Percentiles rank a stretch among this genome's conserved stretches.
These are phyloP conservation scores for Podila epigama DNA, from an alignment of 192 early-diverging fungal species.

Conservation along the genomic window DNA sequence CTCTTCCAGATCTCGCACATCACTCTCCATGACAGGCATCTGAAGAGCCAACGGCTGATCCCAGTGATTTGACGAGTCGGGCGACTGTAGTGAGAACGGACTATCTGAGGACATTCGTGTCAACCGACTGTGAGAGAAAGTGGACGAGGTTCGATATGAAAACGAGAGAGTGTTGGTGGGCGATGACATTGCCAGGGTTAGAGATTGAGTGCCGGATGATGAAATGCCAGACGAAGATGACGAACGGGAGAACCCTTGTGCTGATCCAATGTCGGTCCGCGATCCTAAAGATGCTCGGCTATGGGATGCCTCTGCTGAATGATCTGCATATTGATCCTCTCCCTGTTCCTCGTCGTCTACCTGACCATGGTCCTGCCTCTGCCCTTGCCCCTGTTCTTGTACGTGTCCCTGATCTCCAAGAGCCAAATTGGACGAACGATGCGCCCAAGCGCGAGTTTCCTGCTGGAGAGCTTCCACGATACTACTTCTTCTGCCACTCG, in stretches of 20 bases:
- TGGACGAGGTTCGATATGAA: constrained; percentile 30
- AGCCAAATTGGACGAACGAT: too few relatives aligned
- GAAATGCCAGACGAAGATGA: neutral
- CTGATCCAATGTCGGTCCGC: neutral
- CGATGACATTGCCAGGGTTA: neutral
- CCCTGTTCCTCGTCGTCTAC: too few relatives aligned
- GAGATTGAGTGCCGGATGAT: neutral
- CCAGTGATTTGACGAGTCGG: constrained; percentile 8
- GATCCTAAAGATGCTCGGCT: neutral
- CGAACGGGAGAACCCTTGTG: neutral
- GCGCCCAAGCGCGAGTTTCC: constrained; percentile 29
- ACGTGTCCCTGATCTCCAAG: too few relatives aligned
- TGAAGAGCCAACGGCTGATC: constrained; percentile 23
- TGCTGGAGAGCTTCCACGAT: constrained; percentile 24
- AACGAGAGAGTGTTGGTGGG: constrained; percentile 24
- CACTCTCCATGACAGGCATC: constrained; percentile 24
- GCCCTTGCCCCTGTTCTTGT: too few relatives aligned
- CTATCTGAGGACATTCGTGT: constrained; percentile 9
- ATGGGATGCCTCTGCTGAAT: neutral
- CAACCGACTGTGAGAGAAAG: constrained; percentile 14
- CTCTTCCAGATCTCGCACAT: neutral
- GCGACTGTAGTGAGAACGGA: constrained; percentile 27
- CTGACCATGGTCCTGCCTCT: too few relatives aligned
- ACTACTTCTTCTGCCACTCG: constrained; percentile 1
- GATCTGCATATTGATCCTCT: neutral